These are phyloP conservation scores for Vigna trinervia DNA, from an alignment of 306 rosid genomes.

Conservation along the genomic window DNA sequence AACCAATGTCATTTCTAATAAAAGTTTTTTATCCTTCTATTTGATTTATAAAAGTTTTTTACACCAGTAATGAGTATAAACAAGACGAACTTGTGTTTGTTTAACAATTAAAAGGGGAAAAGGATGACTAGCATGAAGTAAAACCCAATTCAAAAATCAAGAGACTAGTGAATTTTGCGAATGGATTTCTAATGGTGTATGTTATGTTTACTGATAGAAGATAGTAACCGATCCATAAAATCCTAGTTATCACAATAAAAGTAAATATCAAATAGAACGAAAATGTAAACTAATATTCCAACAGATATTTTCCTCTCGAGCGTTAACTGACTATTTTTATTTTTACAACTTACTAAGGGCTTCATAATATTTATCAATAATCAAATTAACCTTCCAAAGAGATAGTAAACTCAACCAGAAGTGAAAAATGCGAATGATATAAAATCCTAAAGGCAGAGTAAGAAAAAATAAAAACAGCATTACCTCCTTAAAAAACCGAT, in stretches of 20 bases:
- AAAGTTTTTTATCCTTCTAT: not conserved
- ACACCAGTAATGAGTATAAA: not conserved
- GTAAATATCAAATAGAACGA: not conserved
- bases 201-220: conserved; percentile 1
- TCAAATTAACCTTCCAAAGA: conserved; percentile 32
- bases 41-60: not conserved
- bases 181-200: conserved; percentile 10
- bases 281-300: conserved; percentile 16
- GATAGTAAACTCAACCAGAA: conserved; percentile 26
- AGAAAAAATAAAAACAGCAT: conserved; percentile 2
- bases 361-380: not conserved
- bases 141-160: not conserved
- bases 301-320: conserved; percentile 23
- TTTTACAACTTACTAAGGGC: not conserved
- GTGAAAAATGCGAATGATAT: not conserved
- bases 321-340: not conserved
- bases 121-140: not conserved
- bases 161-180: not conserved
- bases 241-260: not conserved
- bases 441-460: not conserved
- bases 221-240: not conserved
- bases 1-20: not conserved
- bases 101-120: not conserved
- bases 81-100: not conserved
- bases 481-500: conserved; percentile 70